A percentile compares a stretch with the other conserved stretches of the same genome.
Conservation (phyloP, 73 alveolate genomes). For the Symbiodinium pilosum region DNA sequence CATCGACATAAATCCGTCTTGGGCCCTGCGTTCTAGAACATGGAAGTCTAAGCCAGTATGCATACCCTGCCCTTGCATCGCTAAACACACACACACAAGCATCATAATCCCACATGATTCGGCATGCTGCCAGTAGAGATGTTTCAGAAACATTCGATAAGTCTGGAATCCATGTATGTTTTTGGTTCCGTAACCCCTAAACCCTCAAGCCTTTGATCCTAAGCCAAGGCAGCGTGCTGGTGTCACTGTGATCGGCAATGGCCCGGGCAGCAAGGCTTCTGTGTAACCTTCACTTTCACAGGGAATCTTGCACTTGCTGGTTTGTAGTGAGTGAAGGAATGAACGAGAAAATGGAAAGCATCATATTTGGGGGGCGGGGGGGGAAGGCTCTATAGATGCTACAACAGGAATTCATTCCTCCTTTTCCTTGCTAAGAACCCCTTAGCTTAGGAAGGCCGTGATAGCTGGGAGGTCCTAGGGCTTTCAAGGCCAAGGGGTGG, state of each 20-base stretch:
- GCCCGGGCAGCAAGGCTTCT: constrained; percentile 76
- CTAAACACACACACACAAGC: not conserved
- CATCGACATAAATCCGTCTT: too few relatives aligned
- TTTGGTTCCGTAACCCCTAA: not conserved
- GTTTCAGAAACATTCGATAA: too few relatives aligned
- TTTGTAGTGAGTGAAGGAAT: too few relatives aligned
- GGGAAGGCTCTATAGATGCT: too few relatives aligned
- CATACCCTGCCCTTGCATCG: not conserved
- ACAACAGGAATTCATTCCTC: too few relatives aligned
- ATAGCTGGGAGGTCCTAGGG: too few relatives aligned
- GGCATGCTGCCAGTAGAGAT: too few relatives aligned
- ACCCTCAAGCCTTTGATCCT: not conserved
- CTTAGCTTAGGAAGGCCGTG: too few relatives aligned
- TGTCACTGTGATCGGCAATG: constrained; percentile 53
- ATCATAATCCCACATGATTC: not conserved
- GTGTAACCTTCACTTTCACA: too few relatives aligned
- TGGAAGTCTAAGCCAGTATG: not conserved
- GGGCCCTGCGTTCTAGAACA: not conserved
- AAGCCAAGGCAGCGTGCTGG: constrained; percentile 74
- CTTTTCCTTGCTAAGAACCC: too few relatives aligned
- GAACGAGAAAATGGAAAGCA: not conserved
- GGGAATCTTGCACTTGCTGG: too few relatives aligned
- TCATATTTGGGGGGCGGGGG: not conserved
- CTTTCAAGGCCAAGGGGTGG: too few relatives aligned
- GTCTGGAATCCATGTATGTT: not conserved